Percentiles rank a stretch among this genome's conserved stretches.
phyloP scores from a whole-genome alignment of 257 asterid genomes.

The Schizonepeta tenuifolia region DNA sequence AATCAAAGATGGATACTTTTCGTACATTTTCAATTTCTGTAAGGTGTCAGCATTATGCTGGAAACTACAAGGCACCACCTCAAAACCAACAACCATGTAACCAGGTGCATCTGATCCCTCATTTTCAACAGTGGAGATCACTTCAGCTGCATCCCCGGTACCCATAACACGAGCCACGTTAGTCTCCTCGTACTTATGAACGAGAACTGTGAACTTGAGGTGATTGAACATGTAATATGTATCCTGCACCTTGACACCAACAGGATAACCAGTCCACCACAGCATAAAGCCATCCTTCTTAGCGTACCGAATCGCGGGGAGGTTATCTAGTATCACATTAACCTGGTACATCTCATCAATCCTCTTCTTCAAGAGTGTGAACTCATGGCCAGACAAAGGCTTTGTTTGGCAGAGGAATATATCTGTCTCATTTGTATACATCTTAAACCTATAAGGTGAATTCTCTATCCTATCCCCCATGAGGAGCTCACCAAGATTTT shows the following conservation, averaged over 20 bases:
- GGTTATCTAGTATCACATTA: slow-evolving; percentile 76
- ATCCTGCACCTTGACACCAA: slow-evolving; percentile 72
- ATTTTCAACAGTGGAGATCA: slow-evolving; percentile 61
- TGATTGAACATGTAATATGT: slow-evolving; percentile 74
- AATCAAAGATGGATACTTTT: slow-evolving; percentile 59
- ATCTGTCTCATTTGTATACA: slow-evolving; percentile 69
- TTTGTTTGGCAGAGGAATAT: slow-evolving; percentile 72
- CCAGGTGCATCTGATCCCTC: slow-evolving; percentile 69
- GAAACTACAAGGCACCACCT: slow-evolving; percentile 81
- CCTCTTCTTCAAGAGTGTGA: slow-evolving; percentile 77
- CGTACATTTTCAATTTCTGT: slow-evolving; percentile 64
- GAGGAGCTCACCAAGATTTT: slow-evolving; percentile 90
- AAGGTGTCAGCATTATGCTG: slow-evolving; percentile 55
- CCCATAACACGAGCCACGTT: slow-evolving; percentile 88
- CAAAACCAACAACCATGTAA: slow-evolving; percentile 90
- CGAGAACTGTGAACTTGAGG: slow-evolving; percentile 73
- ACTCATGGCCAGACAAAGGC: slow-evolving; percentile 69
- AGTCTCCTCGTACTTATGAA: slow-evolving; percentile 78
- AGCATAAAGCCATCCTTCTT: slow-evolving; percentile 66
- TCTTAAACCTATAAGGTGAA: slow-evolving; percentile 86
- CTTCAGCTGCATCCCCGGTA: slow-evolving; percentile 80
- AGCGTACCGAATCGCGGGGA: slow-evolving; percentile 83
- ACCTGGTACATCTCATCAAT: slow-evolving; percentile 92
- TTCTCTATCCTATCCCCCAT: slow-evolving; percentile 96
- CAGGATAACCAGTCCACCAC: slow-evolving; percentile 87